Percentiles rank a stretch among this genome's conserved stretches.
phyloP scores from a whole-genome alignment of 2,329 filamentous ascomycete genomes.

The Trichothecium roseum region DNA sequence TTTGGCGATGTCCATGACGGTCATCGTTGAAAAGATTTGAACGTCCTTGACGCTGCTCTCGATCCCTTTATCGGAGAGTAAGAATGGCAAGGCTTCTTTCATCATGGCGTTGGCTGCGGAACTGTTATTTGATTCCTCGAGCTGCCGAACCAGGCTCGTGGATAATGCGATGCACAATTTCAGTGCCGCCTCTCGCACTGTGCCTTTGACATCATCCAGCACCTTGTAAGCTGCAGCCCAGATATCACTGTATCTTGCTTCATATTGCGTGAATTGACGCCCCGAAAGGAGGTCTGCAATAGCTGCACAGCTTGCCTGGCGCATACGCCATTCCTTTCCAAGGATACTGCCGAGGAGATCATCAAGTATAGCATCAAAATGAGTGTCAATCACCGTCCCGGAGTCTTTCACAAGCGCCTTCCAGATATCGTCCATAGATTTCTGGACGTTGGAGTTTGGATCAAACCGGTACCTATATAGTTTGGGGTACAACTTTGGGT shows the following conservation, averaged over 20 bases:
- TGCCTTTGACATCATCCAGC: constrained; percentile 90
- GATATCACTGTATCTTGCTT: constrained; percentile 73
- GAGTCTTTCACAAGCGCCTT: constrained; percentile 88
- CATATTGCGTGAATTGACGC: constrained; percentile 64
- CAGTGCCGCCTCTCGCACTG: constrained; percentile 71
- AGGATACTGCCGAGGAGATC: constrained; percentile 80
- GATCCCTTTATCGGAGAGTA: constrained; percentile 79
- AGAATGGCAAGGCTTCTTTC: constrained; percentile 76
- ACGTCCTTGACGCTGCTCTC: constrained; percentile 86
- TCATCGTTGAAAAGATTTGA: constrained; percentile 70
- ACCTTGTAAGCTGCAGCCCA: constrained; percentile 84
- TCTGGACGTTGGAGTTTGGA: constrained; percentile 83
- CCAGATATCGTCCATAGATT: constrained; percentile 98
- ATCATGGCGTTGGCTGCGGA: constrained; percentile 71
- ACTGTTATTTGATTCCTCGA: constrained; percentile 63
- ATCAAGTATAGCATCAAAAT: constrained; percentile 83
- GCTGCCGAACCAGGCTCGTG: constrained; percentile 71
- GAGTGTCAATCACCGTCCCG: constrained; percentile 59
- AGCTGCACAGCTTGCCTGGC: constrained; percentile 85
- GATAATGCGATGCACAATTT: constrained; percentile 76
- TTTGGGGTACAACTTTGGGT: constrained; percentile 92
- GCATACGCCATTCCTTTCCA: constrained; percentile 85
- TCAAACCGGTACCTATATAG: constrained; percentile 92
- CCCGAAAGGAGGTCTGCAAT: constrained; percentile 83
- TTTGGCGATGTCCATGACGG: constrained; percentile 82